Base-by-base conservation (phyloP, 2,329 filamentous ascomycete genomes). In the Fusarium lateritium region DNA sequence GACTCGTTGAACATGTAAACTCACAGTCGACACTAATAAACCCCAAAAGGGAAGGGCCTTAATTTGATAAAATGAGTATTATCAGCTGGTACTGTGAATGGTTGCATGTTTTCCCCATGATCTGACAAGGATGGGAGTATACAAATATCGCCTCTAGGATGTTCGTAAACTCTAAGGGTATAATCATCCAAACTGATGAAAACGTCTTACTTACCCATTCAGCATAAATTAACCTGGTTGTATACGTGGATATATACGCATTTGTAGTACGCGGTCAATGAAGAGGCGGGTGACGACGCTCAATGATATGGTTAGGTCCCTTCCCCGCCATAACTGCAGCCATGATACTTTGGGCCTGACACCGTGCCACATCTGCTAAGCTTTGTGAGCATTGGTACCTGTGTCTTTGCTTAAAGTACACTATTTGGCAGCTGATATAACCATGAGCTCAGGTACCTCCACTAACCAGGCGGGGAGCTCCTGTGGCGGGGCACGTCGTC, bases 401-500 rank as follows among this genome's bases (percentile, higher is more conserved):
- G 24, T 19, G 15, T 26, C 24, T 14, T 9, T 31, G 15, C 19
- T n/a, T 28, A 28, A 65, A 50, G 15, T 47, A 24, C 14, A 21
- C 44, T 19, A 17, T 50, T 9, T 44, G 21, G 13, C 44, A 54
- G 31, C 38, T 15, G 31, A 33, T 28, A 17, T 34, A 33, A 21
- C 33, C 49, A 50, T 36, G 33, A 45, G 34, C 10, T 24, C n/a
- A 64, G 49, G 69, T 69, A 72, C 62, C 53, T 8, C 50, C 55
- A 24, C 51, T 68, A 70, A 65, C 38, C 36, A 40, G 24, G 64
- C 44, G 56, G 62, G 55, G 43, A 56, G 55, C 33, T 56, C 17
- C 22, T 53, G 70, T 71, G 70, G 70, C 70, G 70, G 70, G 70
- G 70, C 64, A 73, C 67, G 70, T 72, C 70, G 70, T 72, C 70